A percentile compares a stretch with the other conserved stretches of the same genome.
Evolutionary conservation across 2,329 filamentous ascomycete genomes (phyloP).

Genomic region (Paracorniculantispora psalliotae): DNA sequence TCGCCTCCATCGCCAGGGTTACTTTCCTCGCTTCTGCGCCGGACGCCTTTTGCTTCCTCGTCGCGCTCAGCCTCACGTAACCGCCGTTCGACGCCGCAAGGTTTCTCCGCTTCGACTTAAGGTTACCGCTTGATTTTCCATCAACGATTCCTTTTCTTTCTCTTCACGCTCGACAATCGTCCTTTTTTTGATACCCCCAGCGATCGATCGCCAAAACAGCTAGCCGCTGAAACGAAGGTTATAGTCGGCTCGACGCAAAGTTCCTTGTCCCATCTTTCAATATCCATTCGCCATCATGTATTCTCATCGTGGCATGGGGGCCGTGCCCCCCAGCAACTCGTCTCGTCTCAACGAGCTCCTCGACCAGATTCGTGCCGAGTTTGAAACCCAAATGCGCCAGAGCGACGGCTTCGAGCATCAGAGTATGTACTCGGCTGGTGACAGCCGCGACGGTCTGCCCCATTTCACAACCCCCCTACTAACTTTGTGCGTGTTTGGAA

Average conservation of each 20-base stretch:
- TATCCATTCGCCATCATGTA: conserved; percentile 66
- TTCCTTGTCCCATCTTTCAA: background rate
- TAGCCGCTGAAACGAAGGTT: background rate
- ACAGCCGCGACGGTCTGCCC: conserved; percentile 4
- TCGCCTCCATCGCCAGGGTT: background rate
- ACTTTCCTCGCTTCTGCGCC: background rate
- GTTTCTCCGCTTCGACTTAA: background rate
- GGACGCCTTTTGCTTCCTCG: background rate
- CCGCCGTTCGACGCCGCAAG: background rate
- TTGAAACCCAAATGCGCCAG: conserved; percentile 76
- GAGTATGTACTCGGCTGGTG: conserved; percentile 58
- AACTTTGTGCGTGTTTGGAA: conserved; percentile 21
- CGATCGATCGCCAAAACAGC: background rate
- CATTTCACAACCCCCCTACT: conserved; percentile 13
- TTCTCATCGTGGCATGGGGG: conserved; percentile 79
- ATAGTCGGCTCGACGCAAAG: background rate
- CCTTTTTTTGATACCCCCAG: conserved; percentile 2
- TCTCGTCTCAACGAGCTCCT: conserved; percentile 84
- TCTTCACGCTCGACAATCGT: background rate
- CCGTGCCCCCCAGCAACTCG: conserved; percentile 53
- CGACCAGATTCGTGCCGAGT: conserved; percentile 85
- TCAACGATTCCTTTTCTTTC: background rate
- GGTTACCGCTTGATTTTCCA: background rate
- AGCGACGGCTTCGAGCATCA: conserved; percentile 89
- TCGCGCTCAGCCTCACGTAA: background rate